Evolutionary conservation across 768 basidiomycete genomes (phyloP).

Genomic region (Rhizopogon salebrosus): DNA sequence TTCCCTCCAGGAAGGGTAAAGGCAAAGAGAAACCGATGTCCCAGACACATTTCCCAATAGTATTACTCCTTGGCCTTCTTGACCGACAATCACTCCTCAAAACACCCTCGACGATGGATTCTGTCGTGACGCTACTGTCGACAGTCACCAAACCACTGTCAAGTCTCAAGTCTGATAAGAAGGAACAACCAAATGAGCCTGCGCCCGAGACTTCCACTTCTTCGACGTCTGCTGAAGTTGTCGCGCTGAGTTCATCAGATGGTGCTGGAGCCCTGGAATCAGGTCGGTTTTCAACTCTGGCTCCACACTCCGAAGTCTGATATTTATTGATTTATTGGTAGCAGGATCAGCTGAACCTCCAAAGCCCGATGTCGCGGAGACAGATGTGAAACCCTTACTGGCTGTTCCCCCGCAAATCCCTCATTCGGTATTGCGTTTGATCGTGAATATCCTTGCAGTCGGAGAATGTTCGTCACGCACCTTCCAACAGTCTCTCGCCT

Average conservation of each 20-base stretch:
- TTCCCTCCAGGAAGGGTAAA: conserved; percentile 81
- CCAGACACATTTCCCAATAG: conserved; percentile 87
- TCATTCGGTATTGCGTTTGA: conserved; percentile 75
- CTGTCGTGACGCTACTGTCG: conserved; percentile 82
- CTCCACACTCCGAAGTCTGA: neutral
- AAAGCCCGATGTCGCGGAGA: conserved; percentile 17
- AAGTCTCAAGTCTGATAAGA: conserved; percentile 49
- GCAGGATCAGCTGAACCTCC: conserved; percentile 12
- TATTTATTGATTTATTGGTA: neutral
- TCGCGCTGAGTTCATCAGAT: conserved; percentile 7
- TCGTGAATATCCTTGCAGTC: conserved; percentile 95
- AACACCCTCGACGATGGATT: conserved; percentile 89
- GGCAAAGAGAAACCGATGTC: conserved; percentile 85
- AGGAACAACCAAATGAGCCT: conserved; percentile 25
- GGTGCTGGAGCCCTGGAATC: neutral
- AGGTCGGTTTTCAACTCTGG: neutral
- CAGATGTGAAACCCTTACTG: conserved; percentile 46
- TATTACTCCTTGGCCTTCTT: conserved; percentile 80
- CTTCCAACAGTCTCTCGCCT: conserved; percentile 88
- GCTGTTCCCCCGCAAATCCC: conserved; percentile 82
- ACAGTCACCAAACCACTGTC: conserved; percentile 83
- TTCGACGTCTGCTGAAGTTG: conserved; percentile 11
- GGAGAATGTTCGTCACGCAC: conserved; percentile 95
- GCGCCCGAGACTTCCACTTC: conserved; percentile 13
- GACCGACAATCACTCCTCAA: conserved; percentile 83